Evolutionary conservation across 2,329 filamentous ascomycete species (phyloP), one percentile per base, ranked within the genome.

Genomic region (Trematosphaeria pertusa): DNA sequence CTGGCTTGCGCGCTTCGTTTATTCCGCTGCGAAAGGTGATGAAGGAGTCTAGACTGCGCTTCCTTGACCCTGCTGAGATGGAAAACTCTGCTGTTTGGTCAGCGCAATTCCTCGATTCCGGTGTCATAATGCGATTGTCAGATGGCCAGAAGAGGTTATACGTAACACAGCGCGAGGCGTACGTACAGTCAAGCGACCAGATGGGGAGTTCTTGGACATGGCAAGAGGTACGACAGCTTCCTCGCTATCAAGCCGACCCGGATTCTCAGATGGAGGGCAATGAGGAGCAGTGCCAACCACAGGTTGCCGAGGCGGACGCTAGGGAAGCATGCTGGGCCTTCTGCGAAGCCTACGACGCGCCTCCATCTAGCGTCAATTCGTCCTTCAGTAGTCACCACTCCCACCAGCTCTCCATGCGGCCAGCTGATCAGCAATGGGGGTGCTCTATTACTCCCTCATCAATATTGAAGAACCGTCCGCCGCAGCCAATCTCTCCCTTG

Each of bases 1-100:
- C 86, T 15, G 88, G 85, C 5, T 75, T 92, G 14, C 79, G 81
- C 43, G 85, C 87, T 33, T 72, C 82, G 0, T 90, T 88, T 81
- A 80, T 92, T n/a, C 89, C 89, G 4, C 75, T 93, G 14, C 83
- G 88, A 39, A 92, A 92, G 67, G 75, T 90, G 2, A 83, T 88
- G 64, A 90, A 87, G 62, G 87, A 90, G 46, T 86, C 86, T 0
- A 81, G 84, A 19, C 78, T 93, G 5, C 83, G 84, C 1, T 91
- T 91, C 58, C 76, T 92, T 9, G 82, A 81, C 5, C 84, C 84
- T 1, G 77, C 83, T 1, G 89, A 92, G 66, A 88, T 92, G 84
- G 73, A 88, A 28, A 91, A 86, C 1, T 83, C 87, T 0, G 81
- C 85, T 1, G 71, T 85, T 2, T 93, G 89, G 89, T 83, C 85